Evolutionary conservation across 2,329 filamentous ascomycete species (phyloP).

Genomic region (Penicillium polonicum): DNA sequence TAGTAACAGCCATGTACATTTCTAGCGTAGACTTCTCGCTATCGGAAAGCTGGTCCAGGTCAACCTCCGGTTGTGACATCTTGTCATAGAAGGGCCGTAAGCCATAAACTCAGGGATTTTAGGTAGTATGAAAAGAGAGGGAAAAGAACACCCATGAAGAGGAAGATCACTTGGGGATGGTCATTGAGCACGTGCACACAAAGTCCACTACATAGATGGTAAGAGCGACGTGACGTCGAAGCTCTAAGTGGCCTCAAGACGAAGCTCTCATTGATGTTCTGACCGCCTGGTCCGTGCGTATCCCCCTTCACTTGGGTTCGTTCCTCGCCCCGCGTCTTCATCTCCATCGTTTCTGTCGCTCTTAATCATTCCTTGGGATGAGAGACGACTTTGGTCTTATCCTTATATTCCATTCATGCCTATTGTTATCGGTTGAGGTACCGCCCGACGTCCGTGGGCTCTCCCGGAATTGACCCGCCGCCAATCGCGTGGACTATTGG

Average conservation of each 20-base stretch:
- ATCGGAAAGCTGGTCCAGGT: conserved; percentile 67
- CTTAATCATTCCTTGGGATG: conserved; percentile 18
- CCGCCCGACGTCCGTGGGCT: conserved; percentile 9
- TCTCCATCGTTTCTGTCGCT: conserved; percentile 21
- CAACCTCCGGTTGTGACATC: conserved; percentile 51
- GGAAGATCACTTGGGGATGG: neutral
- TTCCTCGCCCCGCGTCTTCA: conserved; percentile 25
- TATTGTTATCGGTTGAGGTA: conserved; percentile 12
- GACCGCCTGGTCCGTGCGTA: conserved; percentile 30
- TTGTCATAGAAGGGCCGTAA: conserved; percentile 21
- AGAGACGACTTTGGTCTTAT: conserved; percentile 17
- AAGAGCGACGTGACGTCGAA: conserved; percentile 2
- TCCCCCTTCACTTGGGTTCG: conserved; percentile 26
- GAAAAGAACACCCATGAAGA: neutral
- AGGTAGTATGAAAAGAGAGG: neutral
- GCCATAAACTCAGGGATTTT: conserved; percentile 21
- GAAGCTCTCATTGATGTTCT: conserved; percentile 16
- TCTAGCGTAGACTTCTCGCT: conserved; percentile 81
- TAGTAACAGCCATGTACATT: conserved; percentile 84
- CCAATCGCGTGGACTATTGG: conserved; percentile 18
- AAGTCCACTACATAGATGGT: neutral
- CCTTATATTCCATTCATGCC: conserved; percentile 13
- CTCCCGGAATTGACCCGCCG: conserved; percentile 20
- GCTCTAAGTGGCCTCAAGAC: conserved; percentile 9
- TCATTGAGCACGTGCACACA: conserved; percentile 4